Evolutionary conservation across 768 basidiomycete species (phyloP), one percentile per base, ranked within the genome.

Genomic region (Hortiboletus flavorubellus): DNA sequence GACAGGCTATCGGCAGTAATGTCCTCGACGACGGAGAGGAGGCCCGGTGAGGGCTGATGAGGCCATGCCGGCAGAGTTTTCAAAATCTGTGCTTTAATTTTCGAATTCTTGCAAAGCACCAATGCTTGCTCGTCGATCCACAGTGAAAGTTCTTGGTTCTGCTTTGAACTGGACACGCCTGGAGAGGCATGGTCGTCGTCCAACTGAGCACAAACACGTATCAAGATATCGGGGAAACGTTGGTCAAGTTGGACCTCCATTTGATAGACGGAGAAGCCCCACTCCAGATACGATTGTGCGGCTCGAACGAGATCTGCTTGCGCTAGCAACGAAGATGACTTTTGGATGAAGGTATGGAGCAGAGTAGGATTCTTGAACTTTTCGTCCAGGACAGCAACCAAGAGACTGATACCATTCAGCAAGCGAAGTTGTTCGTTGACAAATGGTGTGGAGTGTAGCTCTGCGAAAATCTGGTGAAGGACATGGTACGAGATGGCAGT

Each of bases 381-480:
- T 29, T 76, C 66, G 43, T 75, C 68, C 54, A 83, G 80, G 39
- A 81, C 77, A 4, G 93, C 78, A 43, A 93, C 77, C 79, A 91
- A 86, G 30, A 98, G 70, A 29, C 82, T 83, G 43, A 96, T 72
- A 2, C 83, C 80, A 52, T 91, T 86, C 39, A 94, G 65, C 30
- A 86, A 73, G 12, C 95, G 84, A 39, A 84, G 70, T 65, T 95
- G 91, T 66, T 96, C 92, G 67, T 91, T 90, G 57, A 96, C 80
- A 38, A 97, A 77, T 18, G 86, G 86, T 0, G 84, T 82, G 10
- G 72, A 68, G 54, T 89, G 81, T 9, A 93, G 72, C 39, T 79
- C 77, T 6, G 84, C 78, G 58, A 95, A 83, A 14, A 96, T 76
- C 48, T 82, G 80, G 54, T 88, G 86, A 29, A 92, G 68, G 51